phyloP scores from a whole-genome alignment of 495 filamentous ascomycete species.

The Cercophora scortea region DNA sequence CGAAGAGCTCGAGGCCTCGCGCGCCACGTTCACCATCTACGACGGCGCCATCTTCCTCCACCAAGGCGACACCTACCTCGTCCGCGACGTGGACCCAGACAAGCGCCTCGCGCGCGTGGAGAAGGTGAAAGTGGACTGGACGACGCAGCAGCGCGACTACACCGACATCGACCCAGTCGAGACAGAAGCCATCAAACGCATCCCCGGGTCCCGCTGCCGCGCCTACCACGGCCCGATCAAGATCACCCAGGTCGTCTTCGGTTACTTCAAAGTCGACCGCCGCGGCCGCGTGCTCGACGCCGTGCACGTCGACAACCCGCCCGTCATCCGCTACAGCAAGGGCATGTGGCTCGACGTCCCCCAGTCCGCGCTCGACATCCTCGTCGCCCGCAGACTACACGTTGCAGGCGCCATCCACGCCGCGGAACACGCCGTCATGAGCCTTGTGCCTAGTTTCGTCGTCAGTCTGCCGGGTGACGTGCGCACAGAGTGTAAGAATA shows the following conservation, averaged over 20 bases:
- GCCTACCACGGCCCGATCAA: constrained; percentile 82
- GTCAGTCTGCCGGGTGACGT: constrained; percentile 79
- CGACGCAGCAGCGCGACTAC: constrained; percentile 84
- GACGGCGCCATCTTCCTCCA: constrained; percentile 97
- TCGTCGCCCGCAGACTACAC: constrained; percentile 64
- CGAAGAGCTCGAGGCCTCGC: constrained; percentile 91
- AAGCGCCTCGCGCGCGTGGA: constrained; percentile 60
- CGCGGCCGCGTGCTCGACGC: constrained; percentile 77
- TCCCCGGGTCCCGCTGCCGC: constrained; percentile 37
- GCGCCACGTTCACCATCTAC: constrained; percentile 93
- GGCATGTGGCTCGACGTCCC: constrained; percentile 98
- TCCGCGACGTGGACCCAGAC: constrained; percentile 80
- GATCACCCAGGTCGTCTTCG: constrained; percentile 80
- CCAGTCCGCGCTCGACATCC: constrained; percentile 65
- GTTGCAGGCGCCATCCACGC: constrained; percentile 88
- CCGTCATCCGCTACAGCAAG: constrained; percentile 73
- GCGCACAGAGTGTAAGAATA: constrained; percentile 84
- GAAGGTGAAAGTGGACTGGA: constrained; percentile 91
- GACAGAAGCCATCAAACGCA: constrained; percentile 70
- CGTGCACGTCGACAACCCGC: constrained; percentile 86
- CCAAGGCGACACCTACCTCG: constrained; percentile 84
- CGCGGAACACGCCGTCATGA: constrained; percentile 84
- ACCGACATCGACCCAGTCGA: constrained; percentile 90
- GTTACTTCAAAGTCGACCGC: constrained; percentile 91
- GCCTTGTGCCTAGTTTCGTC: constrained; percentile 82